Evolutionary conservation across 2,329 filamentous ascomycete species (phyloP), one percentile per base, ranked within the genome.

Genomic region (Metarhizium robertsii): DNA sequence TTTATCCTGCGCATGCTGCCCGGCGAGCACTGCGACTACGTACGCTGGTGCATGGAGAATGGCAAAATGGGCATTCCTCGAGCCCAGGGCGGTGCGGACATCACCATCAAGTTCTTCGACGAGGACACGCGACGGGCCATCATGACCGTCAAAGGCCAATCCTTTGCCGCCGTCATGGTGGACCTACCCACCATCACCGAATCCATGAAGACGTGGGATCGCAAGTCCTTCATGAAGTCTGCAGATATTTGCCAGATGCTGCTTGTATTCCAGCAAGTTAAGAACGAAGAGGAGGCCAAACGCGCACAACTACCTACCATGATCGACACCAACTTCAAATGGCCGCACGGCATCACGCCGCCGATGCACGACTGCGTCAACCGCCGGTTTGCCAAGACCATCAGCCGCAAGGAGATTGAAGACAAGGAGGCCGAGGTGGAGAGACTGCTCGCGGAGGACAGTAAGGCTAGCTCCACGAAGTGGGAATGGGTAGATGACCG

Each of bases 171-270:
- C 29, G 81, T 86, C 20, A 77, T 95, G 68, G 85, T 95, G 8
- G 90, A 95, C 63, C 73, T 96, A 36, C 91, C 91, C 0, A 94
- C 88, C 57, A 88, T 96, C 56, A 85, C 92, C 5, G 91, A 96
- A 67, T 87, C 85, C 7, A 91, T 94, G 87, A 96, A 96, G 76
- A 92, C 88, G 57, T 96, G 90, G 88, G 91, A 95, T 67, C 86
- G 86, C 65, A 90, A 88, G 65, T 81, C 85, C 18, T 90, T 92
- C 76, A 90, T 92, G 75, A 96, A 96, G 73, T 88, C 88, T 8
- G 87, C 88, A 36, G 91, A 96, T 66, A 83, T 95, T 38, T 90
- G 87, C 62, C 90, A 95, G 73, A 95, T 96, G 88, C 79, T 95
- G 40, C 74, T 95, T 7, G 88, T 92, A 1, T 81, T 91, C 56